These are phyloP conservation scores for Tuber umbilicatum DNA, from an alignment of 495 filamentous ascomycete species.

Conservation along the genomic window DNA sequence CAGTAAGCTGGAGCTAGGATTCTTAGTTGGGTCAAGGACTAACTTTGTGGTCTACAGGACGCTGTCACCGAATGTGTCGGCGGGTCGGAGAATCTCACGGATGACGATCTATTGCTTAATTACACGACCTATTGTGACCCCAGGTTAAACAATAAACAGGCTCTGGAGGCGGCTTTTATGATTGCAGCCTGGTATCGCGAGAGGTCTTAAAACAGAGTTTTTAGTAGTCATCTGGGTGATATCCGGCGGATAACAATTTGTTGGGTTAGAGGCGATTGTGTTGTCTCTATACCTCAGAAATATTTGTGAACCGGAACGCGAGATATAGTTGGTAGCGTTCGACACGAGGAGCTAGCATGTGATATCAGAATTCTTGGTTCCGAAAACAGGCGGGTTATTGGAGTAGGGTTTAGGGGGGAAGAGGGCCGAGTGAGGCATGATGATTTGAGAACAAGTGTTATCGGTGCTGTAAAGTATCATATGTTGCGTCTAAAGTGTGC, in stretches of 20 bases:
- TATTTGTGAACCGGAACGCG: background rate
- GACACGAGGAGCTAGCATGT: background rate
- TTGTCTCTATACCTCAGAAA: background rate
- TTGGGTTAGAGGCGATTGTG: background rate
- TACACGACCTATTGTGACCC: slow-evolving; percentile 97
- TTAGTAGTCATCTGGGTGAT: background rate
- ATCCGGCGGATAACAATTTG: background rate
- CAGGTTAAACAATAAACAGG: slow-evolving; percentile 92
- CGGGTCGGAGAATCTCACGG: slow-evolving; percentile 76
- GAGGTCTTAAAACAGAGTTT: slow-evolving; percentile 12
- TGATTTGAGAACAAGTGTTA: no score
- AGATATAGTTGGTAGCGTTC: background rate
- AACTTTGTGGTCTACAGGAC: slow-evolving; percentile 47
- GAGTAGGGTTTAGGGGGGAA: no score
- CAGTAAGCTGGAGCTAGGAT: slow-evolving; percentile 41
- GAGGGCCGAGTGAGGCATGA: no score
- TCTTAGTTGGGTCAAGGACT: background rate
- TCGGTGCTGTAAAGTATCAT: no score
- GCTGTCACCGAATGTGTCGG: slow-evolving; percentile 94
- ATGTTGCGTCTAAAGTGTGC: no score
- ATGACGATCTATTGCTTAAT: slow-evolving; percentile 76
- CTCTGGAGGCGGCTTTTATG: slow-evolving; percentile 87
- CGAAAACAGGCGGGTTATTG: no score
- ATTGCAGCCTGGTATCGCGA: slow-evolving; percentile 75
- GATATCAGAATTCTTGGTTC: no score